Evolutionary conservation across 306 rosid species (phyloP), one percentile per base, ranked within the genome.

Genomic region (Senna siamea): DNA sequence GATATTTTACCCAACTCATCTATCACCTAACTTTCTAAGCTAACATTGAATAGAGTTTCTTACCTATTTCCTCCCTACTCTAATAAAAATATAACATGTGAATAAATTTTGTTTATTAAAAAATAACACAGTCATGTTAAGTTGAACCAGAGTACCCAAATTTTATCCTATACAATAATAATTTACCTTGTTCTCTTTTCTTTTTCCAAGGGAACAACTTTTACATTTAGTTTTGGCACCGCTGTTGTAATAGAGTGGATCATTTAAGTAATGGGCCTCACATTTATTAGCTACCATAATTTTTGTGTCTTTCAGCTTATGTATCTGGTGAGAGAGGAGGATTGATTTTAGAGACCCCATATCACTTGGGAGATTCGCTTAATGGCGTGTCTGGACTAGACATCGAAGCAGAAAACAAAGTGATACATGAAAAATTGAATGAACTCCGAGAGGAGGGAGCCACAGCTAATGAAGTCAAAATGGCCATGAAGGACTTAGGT

Each of bases 291-390:
- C 10, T 37, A 9, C 10, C 19, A 26, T 50, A 3, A 60, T 34
- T 32, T 14, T 32, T 55, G 23, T 18, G 13, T 23, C 4, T 79
- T 79, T 66, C 79, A 94, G 97, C 98, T 26, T 94, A 94, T 75
- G 93, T 94, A 2, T 85, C 85, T 14, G 99, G 99, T 0, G 97
- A 94, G 80, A 85, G 66, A 73, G 92, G 53, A 20, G 98, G 97
- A 0, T 80, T 94, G 0, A 80, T 92, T 34, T 70, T 79, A 1
- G 99, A 95, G 80, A 84, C 50, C n/a, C 89, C 95, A 2, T 81
- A 58, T 77, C 63, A 58, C 18, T 41, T 87, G 87, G 96, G 98
- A 0, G 87, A 84, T 10, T 80, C 97, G 12, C 85, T 92, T 5
- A 95, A 95, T 80, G 96, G 93, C 44, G 72, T 63, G 9, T 0